These are phyloP conservation scores for Paraphysoderma sedebokerense DNA, from an alignment of 371 early-diverging fungal genomes.

Conservation along the genomic window DNA sequence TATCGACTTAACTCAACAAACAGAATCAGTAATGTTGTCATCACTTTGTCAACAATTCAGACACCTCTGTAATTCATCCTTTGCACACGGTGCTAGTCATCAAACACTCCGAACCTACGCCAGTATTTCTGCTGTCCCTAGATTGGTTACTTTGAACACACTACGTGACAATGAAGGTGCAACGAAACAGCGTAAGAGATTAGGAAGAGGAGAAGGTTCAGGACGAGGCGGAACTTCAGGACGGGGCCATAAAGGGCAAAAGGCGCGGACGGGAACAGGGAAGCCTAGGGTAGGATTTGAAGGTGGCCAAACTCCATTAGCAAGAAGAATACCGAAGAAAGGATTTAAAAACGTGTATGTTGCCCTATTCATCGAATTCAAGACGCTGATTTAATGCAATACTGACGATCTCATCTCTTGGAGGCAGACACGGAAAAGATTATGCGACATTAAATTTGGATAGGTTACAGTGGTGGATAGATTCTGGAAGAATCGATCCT, in stretches of 20 bases:
- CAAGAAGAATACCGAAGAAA: constrained; percentile 71
- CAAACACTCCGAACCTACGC: too few species aligned
- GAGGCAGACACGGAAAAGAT: background rate
- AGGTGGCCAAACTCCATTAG: constrained; percentile 84
- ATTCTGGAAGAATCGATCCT: constrained; percentile 66
- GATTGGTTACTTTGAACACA: background rate
- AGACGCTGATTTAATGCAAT: too few species aligned
- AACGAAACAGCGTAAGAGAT: constrained; percentile 21
- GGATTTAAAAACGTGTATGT: constrained; percentile 49
- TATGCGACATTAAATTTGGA: constrained; percentile 49
- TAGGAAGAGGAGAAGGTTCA: constrained; percentile 72
- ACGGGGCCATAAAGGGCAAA: constrained; percentile 85
- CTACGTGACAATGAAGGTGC: constrained; percentile 7
- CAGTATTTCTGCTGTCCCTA: too few species aligned
- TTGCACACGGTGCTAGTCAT: too few species aligned
- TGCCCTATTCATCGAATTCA: too few species aligned
- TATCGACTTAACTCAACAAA: too few species aligned
- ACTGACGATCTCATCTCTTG: background rate
- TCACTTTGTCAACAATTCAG: too few species aligned
- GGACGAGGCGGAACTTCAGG: constrained; percentile 82
- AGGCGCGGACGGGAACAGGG: constrained; percentile 60
- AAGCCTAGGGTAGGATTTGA: constrained; percentile 73
- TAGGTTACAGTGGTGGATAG: constrained; percentile 79
- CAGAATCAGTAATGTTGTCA: too few species aligned
- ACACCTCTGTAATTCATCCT: too few species aligned